Percentiles rank a stretch among this genome's conserved stretches.
Conservation (phyloP, 106 monocot genomes). For the Amphibolis antarctica region DNA sequence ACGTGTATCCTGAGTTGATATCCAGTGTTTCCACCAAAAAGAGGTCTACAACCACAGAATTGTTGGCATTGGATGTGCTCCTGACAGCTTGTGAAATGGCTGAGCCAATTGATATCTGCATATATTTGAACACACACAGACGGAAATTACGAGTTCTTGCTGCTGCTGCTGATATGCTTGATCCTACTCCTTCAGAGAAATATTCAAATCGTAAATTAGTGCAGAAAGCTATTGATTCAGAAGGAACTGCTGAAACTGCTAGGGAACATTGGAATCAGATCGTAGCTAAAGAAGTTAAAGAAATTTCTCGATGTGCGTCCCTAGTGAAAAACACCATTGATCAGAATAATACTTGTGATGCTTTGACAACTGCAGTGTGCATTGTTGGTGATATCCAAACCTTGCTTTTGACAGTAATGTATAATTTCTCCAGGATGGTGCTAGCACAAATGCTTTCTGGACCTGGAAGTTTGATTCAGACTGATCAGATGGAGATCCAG, state of each 20-base stretch:
- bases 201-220: conserved; percentile 8
- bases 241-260: conserved; percentile 26
- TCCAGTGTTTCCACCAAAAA: conserved; percentile 28
- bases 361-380: conserved; percentile 16
- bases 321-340: conserved; percentile 45
- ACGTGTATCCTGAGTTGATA: conserved; percentile 31
- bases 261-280: conserved; percentile 25
- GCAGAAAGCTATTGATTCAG: conserved; percentile 10
- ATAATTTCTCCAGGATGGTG: conserved; percentile 33
- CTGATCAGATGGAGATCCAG: conserved; percentile 46
- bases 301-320: conserved; percentile 40
- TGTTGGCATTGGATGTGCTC: conserved; percentile 66
- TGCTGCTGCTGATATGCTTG: conserved; percentile 51
- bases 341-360: conserved; percentile 27
- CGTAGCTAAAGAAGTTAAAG: conserved; percentile 56
- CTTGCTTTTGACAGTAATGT: conserved; percentile 55
- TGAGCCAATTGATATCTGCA: conserved; percentile 40
- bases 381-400: conserved; percentile 65
- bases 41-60: conserved; percentile 33
- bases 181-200: conserved; percentile 15
- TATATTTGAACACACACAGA: conserved; percentile 48
- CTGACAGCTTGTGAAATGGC: conserved; percentile 63
- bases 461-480: conserved; percentile 24
- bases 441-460: conserved; percentile 22
- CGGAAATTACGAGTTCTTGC: conserved; percentile 56